These are phyloP conservation scores for Salisapilia sapeloensis DNA, from an alignment of 352 stramenopile genomes.

Conservation along the genomic window DNA sequence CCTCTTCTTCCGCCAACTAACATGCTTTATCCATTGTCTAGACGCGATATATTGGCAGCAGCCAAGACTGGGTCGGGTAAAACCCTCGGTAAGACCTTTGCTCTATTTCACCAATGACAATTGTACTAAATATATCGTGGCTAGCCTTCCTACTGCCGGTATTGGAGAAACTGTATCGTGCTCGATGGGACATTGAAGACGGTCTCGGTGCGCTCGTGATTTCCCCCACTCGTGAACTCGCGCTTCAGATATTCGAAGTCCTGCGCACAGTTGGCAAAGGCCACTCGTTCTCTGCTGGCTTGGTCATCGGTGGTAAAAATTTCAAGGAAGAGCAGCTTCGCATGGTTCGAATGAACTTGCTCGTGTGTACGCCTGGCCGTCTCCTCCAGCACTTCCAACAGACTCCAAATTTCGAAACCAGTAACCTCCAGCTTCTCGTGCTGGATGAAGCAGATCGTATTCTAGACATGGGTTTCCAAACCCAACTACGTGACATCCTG, in stretches of 20 bases:
- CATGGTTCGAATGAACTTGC: slow-evolving; percentile 92
- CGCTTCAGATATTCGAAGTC: slow-evolving; percentile 99
- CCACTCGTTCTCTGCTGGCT: slow-evolving; percentile 91
- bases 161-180: slow-evolving; percentile 82
- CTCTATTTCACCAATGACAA: slow-evolving; percentile 1
- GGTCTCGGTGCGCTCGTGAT: slow-evolving; percentile 94
- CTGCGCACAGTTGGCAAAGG: slow-evolving; percentile 90
- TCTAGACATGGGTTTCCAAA: slow-evolving; percentile 97
- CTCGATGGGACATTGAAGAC: slow-evolving; percentile 81
- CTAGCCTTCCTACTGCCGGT: slow-evolving; percentile 82
- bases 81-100: slow-evolving; percentile 28
- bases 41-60: slow-evolving; percentile 82
- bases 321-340: slow-evolving; percentile 89
- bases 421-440: slow-evolving; percentile 90
- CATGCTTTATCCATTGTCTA: not conserved
- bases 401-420: slow-evolving; percentile 92
- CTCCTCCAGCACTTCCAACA: slow-evolving; percentile 98
- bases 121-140: slow-evolving; percentile 3
- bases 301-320: slow-evolving; percentile 95
- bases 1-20: not conserved
- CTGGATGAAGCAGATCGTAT: slow-evolving; percentile 99
- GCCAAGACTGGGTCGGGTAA: slow-evolving; percentile 91
- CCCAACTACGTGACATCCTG: slow-evolving; percentile 95
- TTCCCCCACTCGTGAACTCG: slow-evolving; percentile 96
- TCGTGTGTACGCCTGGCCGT: slow-evolving; percentile 94